Percentiles rank a stretch among this genome's conserved stretches.
Evolutionary conservation across 495 filamentous ascomycete genomes (phyloP).

Genomic region (Choiromyces venosus): DNA sequence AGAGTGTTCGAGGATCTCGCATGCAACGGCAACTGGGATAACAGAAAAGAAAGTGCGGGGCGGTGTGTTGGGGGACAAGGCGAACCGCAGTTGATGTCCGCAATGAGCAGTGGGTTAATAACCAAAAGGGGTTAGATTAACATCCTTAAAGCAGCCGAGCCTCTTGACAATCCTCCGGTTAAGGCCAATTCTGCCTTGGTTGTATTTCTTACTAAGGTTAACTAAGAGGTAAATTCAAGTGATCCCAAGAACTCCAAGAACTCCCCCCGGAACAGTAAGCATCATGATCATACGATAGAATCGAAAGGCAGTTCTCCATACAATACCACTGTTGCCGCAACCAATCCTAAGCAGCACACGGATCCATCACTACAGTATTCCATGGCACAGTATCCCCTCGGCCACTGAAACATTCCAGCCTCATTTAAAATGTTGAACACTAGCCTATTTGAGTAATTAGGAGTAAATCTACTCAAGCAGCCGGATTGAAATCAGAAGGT

Average conservation of each 20-base stretch:
- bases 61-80: neutral
- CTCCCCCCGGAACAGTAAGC: no score
- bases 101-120: neutral
- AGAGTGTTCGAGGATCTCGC: neutral
- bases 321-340: no score
- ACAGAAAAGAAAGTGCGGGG: neutral
- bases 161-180: neutral
- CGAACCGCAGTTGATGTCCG: neutral
- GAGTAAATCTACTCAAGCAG: no score
- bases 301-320: no score
- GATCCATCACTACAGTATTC: no score
- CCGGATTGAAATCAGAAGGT: no score
- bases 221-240: neutral
- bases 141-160: neutral
- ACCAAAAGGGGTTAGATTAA: neutral
- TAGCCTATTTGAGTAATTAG: no score
- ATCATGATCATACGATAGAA: no score
- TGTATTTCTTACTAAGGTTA: neutral
- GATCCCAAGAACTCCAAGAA: neutral
- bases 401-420: no score
- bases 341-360: no score
- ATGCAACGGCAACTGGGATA: neutral
- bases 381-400: no score
- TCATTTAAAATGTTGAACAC: no score
- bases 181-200: neutral